Conservation (phyloP, 83 land plant species). For the Isoetes engelmannii region DNA sequence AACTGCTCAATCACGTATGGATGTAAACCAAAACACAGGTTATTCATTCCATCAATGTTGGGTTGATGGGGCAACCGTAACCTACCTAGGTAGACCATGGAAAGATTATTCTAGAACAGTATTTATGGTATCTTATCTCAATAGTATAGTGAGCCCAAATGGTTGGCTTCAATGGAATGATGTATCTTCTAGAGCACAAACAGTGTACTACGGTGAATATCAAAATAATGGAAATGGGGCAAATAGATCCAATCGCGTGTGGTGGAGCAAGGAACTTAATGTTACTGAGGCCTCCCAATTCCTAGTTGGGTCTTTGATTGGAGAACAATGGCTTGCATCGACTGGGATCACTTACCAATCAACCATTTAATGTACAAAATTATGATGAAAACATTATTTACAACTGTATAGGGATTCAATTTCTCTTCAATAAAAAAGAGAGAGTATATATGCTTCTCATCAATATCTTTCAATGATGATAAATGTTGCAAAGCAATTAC, state of each 20-base stretch:
- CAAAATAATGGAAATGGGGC: background rate
- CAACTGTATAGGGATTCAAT: no score
- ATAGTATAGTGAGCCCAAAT: background rate
- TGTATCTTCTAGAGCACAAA: background rate
- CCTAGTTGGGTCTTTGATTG: no score
- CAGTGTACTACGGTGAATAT: background rate
- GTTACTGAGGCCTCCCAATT: no score
- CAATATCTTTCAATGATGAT: no score
- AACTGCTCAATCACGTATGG: background rate
- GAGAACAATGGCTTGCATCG: no score
- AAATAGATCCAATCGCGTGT: background rate
- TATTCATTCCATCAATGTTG: background rate
- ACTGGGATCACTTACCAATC: no score
- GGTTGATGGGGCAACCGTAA: background rate
- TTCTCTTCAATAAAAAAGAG: no score
- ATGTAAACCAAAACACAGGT: background rate
- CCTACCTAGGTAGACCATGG: background rate
- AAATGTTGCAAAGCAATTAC: no score
- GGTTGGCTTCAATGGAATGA: conserved; percentile 4
- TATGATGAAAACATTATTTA: no score
- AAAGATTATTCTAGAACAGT: background rate
- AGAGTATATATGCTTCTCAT: no score
- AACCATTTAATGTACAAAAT: no score
- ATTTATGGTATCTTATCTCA: background rate
- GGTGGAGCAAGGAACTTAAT: background rate